These are phyloP conservation scores for Diphasiastrum complanatum DNA, from an alignment of 83 land plant species.

Conservation along the genomic window DNA sequence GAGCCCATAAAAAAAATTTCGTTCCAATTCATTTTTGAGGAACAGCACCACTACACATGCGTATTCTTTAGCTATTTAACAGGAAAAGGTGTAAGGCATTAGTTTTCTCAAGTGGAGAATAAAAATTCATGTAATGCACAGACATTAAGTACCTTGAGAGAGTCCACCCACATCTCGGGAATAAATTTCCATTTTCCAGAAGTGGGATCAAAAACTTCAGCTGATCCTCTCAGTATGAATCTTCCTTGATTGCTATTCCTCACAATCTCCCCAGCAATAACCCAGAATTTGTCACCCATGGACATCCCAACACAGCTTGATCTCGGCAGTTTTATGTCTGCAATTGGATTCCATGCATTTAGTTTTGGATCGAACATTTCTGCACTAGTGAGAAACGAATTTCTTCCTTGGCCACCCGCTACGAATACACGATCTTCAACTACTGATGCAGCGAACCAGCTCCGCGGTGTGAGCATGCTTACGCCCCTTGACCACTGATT, in stretches of 20 bases:
- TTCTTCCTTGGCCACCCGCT: conserved; percentile 36
- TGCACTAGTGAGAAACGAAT: conserved; percentile 20
- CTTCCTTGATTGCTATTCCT: conserved; percentile 3
- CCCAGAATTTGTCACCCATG: conserved; percentile 26
- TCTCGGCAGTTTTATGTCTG: conserved; percentile 20
- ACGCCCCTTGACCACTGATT: conserved; percentile 29
- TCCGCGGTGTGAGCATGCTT: conserved; percentile 31
- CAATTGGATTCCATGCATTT: conserved; percentile 7
- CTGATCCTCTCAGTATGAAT: conserved; percentile 12
- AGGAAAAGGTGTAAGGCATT: background rate
- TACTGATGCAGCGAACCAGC: conserved; percentile 37
- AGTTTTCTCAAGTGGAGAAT: background rate
- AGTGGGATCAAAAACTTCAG: conserved; percentile 22
- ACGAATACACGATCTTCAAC: conserved; percentile 30
- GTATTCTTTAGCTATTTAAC: background rate
- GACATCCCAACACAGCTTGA: conserved; percentile 26
- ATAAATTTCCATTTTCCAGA: conserved; percentile 22
- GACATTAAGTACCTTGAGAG: conserved; percentile 21
- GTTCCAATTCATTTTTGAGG: too few species aligned
- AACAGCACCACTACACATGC: too few species aligned
- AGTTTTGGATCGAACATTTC: conserved; percentile 10
- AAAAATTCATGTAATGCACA: background rate
- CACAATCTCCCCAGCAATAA: conserved; percentile 25
- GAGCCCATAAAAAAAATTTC: too few species aligned
- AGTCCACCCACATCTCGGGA: conserved; percentile 34